Evolutionary conservation across 176 grass and related monocot genomes (phyloP).

Genomic region (Phyllostachys edulis): DNA sequence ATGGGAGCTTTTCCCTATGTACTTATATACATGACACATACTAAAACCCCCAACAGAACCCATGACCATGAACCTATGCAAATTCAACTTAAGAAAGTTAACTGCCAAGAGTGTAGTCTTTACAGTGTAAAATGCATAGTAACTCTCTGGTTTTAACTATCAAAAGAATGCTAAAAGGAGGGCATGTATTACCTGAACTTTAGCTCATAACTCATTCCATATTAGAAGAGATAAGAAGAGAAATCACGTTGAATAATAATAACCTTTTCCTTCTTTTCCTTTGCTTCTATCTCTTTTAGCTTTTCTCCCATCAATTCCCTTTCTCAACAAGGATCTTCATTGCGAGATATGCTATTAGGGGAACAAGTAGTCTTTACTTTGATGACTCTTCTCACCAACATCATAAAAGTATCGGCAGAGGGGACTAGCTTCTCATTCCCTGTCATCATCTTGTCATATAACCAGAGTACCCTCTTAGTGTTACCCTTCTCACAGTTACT

Average conservation of each 20-base stretch:
- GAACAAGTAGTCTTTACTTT: constrained; percentile 33
- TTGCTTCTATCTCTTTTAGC: neutral
- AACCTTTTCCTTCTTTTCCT: constrained; percentile 9
- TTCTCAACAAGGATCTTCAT: neutral
- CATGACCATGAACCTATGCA: too few relatives aligned
- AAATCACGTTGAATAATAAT: neutral
- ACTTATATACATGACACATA: neutral
- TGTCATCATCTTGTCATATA: constrained; percentile 66
- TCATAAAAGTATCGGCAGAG: constrained; percentile 56
- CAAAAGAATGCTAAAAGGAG: neutral
- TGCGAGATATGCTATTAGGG: neutral
- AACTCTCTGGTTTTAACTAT: neutral
- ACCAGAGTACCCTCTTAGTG: constrained; percentile 59
- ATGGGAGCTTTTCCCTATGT: neutral
- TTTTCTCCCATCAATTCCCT: neutral
- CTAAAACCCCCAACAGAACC: too few relatives aligned
- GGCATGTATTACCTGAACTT: neutral
- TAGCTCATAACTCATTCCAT: neutral
- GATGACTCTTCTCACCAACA: constrained; percentile 48
- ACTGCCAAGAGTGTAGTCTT: neutral
- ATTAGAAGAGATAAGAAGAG: neutral
- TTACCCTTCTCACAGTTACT: constrained; percentile 55
- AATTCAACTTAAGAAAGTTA: neutral
- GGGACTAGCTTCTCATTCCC: constrained; percentile 46
- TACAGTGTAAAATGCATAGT: neutral